Percentiles rank a stretch among this genome's conserved stretches.
phyloP scores from a whole-genome alignment of 441 rosid genomes.

The Gossypium armourianum region DNA sequence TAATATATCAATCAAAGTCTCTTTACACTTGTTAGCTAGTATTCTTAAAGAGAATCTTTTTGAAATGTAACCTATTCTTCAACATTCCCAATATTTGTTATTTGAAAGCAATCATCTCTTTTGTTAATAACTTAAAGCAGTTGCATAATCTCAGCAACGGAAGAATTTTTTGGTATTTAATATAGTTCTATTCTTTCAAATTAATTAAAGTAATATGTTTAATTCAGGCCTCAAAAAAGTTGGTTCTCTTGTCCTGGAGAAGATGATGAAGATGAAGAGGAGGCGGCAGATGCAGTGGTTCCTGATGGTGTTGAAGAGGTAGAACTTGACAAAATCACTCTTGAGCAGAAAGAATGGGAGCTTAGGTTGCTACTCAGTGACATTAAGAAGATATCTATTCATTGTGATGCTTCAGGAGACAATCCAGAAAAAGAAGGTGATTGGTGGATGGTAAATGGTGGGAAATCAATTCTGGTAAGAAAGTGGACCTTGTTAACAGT shows the following conservation, averaged over 20 bases:
- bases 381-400: constrained; percentile 61
- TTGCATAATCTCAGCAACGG: neutral
- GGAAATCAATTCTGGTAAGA: constrained; percentile 64
- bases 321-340: constrained; percentile 76
- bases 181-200: constrained; percentile 11
- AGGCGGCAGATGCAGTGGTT: constrained; percentile 92
- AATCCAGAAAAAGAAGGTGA: constrained; percentile 35
- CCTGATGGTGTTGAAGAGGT: constrained; percentile 98
- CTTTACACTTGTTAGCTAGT: neutral
- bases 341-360: constrained; percentile 67
- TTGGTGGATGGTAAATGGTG: constrained; percentile 75
- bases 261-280: constrained; percentile 92
- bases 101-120: constrained; percentile 6
- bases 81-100: neutral
- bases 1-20: neutral
- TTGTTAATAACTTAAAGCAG: constrained; percentile 12
- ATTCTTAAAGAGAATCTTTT: neutral
- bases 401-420: constrained; percentile 46
- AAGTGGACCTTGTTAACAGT: constrained; percentile 4
- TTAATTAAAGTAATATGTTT: constrained; percentile 1
- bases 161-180: neutral
- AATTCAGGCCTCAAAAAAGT: constrained; percentile 79
- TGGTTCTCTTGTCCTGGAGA: constrained; percentile 77
- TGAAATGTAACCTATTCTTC: constrained; percentile 1
- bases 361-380: constrained; percentile 70